These are phyloP conservation scores for Aspergillus brasiliensis DNA, from an alignment of 2,329 filamentous ascomycete genomes.

Conservation along the genomic window DNA sequence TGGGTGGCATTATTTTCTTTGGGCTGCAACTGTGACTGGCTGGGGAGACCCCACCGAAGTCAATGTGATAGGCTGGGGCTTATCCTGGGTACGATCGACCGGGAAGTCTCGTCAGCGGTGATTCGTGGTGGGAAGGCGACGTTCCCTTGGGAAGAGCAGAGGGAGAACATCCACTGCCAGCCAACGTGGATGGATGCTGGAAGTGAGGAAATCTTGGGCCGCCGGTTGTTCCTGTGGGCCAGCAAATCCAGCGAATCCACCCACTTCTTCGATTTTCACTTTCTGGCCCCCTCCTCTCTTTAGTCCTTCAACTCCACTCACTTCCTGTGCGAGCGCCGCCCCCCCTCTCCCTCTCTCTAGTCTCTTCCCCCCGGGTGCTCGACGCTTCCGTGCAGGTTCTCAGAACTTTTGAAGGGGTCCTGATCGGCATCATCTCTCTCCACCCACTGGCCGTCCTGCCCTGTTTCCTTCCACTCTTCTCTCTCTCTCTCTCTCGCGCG, in stretches of 20 bases:
- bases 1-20: not conserved
- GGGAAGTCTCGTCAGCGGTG: conserved; percentile 12
- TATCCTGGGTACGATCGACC: conserved; percentile 17
- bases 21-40: conserved; percentile 7
- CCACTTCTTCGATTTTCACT: not conserved
- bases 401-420: conserved; percentile 12
- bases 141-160: conserved; percentile 5
- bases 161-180: not conserved
- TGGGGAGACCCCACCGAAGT: conserved; percentile 2
- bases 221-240: conserved; percentile 14
- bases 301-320: not conserved
- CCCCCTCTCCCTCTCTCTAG: not conserved
- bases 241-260: not conserved
- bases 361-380: conserved; percentile 10
- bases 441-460: conserved; percentile 5
- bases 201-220: conserved; percentile 1
- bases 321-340: not conserved
- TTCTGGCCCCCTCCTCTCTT: not conserved
- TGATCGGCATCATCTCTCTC: conserved; percentile 14
- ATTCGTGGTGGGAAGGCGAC: conserved; percentile 7
- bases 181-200: conserved; percentile 8
- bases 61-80: conserved; percentile 13
- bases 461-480: not conserved
- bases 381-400: conserved; percentile 22
- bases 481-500: not conserved